phyloP scores from a whole-genome alignment of 2,329 filamentous ascomycete species.

The Metarhizium humberi region DNA sequence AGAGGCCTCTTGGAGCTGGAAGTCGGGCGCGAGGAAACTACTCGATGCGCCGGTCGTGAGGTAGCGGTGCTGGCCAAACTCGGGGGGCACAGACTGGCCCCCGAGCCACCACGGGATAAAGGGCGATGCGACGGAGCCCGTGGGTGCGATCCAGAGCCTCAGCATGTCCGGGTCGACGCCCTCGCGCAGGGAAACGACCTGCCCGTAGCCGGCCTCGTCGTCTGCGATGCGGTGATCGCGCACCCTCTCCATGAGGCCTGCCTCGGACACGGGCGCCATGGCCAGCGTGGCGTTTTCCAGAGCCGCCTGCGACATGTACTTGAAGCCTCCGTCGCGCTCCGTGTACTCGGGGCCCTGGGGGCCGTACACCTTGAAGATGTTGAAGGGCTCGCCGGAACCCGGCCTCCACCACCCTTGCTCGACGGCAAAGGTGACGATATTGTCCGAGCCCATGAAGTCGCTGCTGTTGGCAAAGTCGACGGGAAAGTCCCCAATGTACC shows the following conservation, averaged over 20 bases:
- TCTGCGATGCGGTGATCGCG: constrained; percentile 18
- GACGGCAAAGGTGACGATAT: constrained; percentile 17
- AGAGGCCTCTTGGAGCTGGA: constrained; percentile 17
- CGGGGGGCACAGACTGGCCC: constrained; percentile 13
- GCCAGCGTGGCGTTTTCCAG: constrained; percentile 20
- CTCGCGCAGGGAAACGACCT: constrained; percentile 15
- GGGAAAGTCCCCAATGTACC: constrained; percentile 19
- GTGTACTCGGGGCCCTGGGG: constrained; percentile 11
- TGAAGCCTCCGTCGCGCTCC: constrained; percentile 18
- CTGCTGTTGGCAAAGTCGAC: constrained; percentile 11
- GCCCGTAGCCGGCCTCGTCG: constrained; percentile 19
- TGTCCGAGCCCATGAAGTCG: constrained; percentile 17
- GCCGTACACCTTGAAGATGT: constrained; percentile 18
- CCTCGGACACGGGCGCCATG: constrained; percentile 39
- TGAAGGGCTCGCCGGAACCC: constrained; percentile 13
- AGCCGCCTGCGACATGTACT: constrained; percentile 19
- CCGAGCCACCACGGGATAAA: constrained; percentile 20
- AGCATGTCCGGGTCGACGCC: constrained; percentile 13
- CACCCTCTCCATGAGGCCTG: constrained; percentile 31
- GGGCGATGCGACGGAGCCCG: constrained; percentile 16
- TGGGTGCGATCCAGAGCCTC: constrained; percentile 17
- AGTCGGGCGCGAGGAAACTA: constrained; percentile 17
- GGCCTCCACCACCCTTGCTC: constrained; percentile 18
- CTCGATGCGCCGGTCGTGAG: constrained; percentile 16
- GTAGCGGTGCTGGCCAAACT: constrained; percentile 18